These are phyloP conservation scores for Ophiocordyceps australis DNA, from an alignment of 2,329 filamentous ascomycete genomes.

Conservation along the genomic window DNA sequence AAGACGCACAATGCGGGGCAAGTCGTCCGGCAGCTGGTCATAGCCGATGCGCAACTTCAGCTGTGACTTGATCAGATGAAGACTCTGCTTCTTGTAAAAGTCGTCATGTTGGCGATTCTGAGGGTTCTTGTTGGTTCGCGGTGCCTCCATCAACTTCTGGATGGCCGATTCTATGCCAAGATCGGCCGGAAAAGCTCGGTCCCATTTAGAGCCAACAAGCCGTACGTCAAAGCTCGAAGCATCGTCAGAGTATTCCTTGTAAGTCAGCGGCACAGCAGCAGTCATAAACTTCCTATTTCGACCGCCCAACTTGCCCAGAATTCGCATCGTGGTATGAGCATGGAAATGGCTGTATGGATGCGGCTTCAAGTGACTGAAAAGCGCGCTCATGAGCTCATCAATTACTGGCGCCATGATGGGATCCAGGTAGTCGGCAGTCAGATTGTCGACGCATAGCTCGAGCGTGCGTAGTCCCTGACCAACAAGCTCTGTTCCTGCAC, in stretches of 20 bases:
- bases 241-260: slow-evolving; percentile 76
- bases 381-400: slow-evolving; percentile 91
- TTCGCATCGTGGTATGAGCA: slow-evolving; percentile 92
- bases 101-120: slow-evolving; percentile 47
- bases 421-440: slow-evolving; percentile 93
- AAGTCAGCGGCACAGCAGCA: slow-evolving; percentile 67
- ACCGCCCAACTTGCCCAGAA: slow-evolving; percentile 88
- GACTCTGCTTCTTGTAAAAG: slow-evolving; percentile 87
- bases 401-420: slow-evolving; percentile 99
- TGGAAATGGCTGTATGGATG: slow-evolving; percentile 95
- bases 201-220: slow-evolving; percentile 75
- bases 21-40: slow-evolving; percentile 77
- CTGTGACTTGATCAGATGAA: slow-evolving; percentile 74
- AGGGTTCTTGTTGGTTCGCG: slow-evolving; percentile 38
- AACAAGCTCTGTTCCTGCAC: slow-evolving; percentile 82
- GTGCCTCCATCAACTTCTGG: slow-evolving; percentile 65
- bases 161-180: slow-evolving; percentile 82
- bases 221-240: slow-evolving; percentile 73
- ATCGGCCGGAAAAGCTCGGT: slow-evolving; percentile 71
- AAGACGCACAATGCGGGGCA: slow-evolving; percentile 66
- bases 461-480: slow-evolving; percentile 85
- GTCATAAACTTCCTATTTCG: slow-evolving; percentile 93
- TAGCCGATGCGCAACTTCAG: slow-evolving; percentile 79
- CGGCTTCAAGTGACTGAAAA: slow-evolving; percentile 89
- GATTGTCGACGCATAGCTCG: slow-evolving; percentile 92